Conservation (phyloP, 192 early-diverging fungal species). For the Backusella parvicylindrica region DNA sequence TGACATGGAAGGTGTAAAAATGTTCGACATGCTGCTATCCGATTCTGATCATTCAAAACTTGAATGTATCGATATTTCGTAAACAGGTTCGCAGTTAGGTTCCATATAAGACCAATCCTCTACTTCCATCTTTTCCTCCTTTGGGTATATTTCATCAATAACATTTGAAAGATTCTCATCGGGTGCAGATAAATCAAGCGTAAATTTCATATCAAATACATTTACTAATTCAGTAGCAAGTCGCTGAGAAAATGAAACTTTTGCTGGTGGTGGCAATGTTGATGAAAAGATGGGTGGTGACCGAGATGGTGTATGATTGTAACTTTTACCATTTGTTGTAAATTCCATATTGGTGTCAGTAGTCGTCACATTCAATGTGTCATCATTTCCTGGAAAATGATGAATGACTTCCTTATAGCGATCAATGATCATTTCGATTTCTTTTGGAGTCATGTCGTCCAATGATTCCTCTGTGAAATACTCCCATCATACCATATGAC, state of each 20-base stretch:
- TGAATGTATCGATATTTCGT: background rate
- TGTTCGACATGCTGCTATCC: background rate
- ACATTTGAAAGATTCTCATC: background rate
- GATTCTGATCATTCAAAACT: background rate
- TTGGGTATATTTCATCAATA: background rate
- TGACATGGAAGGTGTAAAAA: background rate
- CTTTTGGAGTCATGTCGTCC: background rate
- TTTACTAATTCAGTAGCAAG: background rate
- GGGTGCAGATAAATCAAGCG: background rate
- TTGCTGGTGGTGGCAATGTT: background rate
- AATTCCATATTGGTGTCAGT: background rate
- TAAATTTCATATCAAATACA: background rate
- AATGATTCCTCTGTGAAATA: background rate
- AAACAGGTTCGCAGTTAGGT: background rate
- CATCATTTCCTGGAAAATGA: background rate
- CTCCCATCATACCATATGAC: background rate
- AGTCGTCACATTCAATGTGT: background rate
- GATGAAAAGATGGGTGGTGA: background rate
- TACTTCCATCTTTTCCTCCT: background rate
- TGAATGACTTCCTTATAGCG: background rate
- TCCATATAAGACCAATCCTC: background rate
- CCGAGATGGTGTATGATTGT: background rate
- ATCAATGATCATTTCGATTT: background rate
- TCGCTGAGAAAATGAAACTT: background rate
- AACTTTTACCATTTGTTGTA: background rate